Evolutionary conservation across 495 filamentous ascomycete species (phyloP).

Genomic region (Penicillium coprophilum): DNA sequence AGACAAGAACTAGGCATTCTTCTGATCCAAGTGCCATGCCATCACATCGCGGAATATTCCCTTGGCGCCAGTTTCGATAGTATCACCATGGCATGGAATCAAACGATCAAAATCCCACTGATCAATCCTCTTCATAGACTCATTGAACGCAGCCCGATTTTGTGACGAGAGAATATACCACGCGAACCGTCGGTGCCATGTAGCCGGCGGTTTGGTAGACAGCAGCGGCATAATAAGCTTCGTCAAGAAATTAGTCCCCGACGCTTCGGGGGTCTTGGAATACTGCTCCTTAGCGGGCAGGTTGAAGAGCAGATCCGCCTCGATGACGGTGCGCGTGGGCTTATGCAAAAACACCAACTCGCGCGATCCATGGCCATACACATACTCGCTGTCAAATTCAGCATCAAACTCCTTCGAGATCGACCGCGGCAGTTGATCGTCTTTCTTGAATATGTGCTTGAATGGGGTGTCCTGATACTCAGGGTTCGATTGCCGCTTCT

Average conservation of each 20-base stretch:
- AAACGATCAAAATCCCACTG: slow-evolving; percentile 85
- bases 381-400: slow-evolving; percentile 86
- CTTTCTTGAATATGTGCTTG: slow-evolving; percentile 61
- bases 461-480: slow-evolving; percentile 70
- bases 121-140: slow-evolving; percentile 65
- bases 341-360: slow-evolving; percentile 86
- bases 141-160: slow-evolving; percentile 67
- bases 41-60: slow-evolving; percentile 78
- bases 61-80: slow-evolving; percentile 74
- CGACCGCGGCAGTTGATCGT: slow-evolving; percentile 48
- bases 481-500: slow-evolving; percentile 71
- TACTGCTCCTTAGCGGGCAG: slow-evolving; percentile 87
- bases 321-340: slow-evolving; percentile 76
- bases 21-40: slow-evolving; percentile 74
- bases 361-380: slow-evolving; percentile 75
- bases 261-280: slow-evolving; percentile 55
- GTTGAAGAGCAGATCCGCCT: slow-evolving; percentile 93
- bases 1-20: slow-evolving; percentile 16
- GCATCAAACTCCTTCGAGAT: slow-evolving; percentile 77
- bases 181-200: slow-evolving; percentile 73
- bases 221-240: slow-evolving; percentile 61
- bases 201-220: slow-evolving; percentile 56
- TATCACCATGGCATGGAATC: slow-evolving; percentile 93
- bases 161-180: slow-evolving; percentile 71
- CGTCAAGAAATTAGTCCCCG: slow-evolving; percentile 59